A percentile compares a stretch with the other conserved stretches of the same genome.
Conservation (phyloP, 1,284 basidiomycete genomes). For the Melampsora larici-populina region DNA sequence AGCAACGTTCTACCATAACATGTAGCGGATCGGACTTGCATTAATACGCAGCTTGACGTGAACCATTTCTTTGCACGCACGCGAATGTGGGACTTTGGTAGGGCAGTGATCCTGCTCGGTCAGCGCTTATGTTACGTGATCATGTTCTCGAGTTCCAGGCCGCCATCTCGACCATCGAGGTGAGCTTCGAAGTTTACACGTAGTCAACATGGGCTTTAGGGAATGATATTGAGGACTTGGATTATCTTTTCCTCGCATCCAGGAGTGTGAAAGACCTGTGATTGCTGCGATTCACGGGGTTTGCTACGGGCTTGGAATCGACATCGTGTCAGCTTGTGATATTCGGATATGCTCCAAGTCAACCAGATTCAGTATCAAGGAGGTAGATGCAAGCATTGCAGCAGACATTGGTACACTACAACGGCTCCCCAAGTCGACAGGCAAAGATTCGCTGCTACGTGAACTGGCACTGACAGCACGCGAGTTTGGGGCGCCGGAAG, state of each 20-base stretch:
- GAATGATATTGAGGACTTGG: neutral
- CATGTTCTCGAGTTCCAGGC: slow-evolving; percentile 53
- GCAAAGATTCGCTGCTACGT: slow-evolving; percentile 71
- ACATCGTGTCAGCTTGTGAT: slow-evolving; percentile 77
- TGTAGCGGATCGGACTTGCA: neutral
- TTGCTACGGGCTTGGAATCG: slow-evolving; percentile 68
- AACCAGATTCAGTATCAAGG: slow-evolving; percentile 73
- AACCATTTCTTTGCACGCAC: neutral
- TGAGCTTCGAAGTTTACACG: neutral
- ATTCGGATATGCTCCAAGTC: slow-evolving; percentile 69
- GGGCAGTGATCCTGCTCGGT: slow-evolving; percentile 50
- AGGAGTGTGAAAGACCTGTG: slow-evolving; percentile 74
- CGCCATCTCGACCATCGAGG: slow-evolving; percentile 46
- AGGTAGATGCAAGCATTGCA: slow-evolving; percentile 83
- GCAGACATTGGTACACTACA: slow-evolving; percentile 88
- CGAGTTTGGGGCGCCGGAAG: slow-evolving; percentile 69
- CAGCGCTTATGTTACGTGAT: slow-evolving; percentile 48
- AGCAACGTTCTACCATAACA: neutral
- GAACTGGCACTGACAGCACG: slow-evolving; percentile 78
- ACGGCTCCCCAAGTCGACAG: slow-evolving; percentile 74
- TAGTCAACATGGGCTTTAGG: neutral
- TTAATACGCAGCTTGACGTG: no score
- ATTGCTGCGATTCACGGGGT: slow-evolving; percentile 77
- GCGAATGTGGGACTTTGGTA: slow-evolving; percentile 44
- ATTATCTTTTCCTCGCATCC: slow-evolving; percentile 56